Percentiles rank a stretch among this genome's conserved stretches.
Evolutionary conservation across 179 eudicot species (phyloP).

Genomic region (Gypsophila paniculata): DNA sequence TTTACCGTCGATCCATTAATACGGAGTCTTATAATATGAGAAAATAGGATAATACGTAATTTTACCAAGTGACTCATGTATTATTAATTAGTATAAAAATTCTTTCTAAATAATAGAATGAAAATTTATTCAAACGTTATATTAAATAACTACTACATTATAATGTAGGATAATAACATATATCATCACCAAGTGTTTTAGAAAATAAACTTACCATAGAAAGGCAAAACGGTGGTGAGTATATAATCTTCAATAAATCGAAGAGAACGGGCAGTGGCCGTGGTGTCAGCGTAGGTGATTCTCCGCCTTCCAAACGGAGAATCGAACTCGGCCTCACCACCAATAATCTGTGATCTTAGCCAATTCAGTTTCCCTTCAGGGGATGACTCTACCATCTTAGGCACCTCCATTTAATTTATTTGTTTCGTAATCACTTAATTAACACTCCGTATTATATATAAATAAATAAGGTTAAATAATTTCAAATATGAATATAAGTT

Average conservation of each 20-base stretch:
- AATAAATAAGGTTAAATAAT: too few relatives aligned
- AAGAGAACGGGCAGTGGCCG: constrained; percentile 60
- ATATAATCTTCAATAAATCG: constrained; percentile 57
- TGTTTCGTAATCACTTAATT: not conserved
- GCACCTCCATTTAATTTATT: constrained; percentile 19
- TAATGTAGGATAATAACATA: too few relatives aligned
- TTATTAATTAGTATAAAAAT: too few relatives aligned
- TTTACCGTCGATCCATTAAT: too few relatives aligned
- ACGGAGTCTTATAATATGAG: too few relatives aligned
- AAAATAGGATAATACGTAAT: too few relatives aligned
- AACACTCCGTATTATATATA: too few relatives aligned
- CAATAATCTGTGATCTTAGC: constrained; percentile 61
- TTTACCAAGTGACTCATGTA: too few relatives aligned
- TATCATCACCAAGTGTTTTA: not conserved
- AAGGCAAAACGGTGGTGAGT: constrained; percentile 48
- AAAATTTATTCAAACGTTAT: too few relatives aligned
- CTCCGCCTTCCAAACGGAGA: constrained; percentile 62
- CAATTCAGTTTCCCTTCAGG: constrained; percentile 46
- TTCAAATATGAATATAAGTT: too few relatives aligned
- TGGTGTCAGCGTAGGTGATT: constrained; percentile 68
- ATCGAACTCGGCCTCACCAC: constrained; percentile 36
- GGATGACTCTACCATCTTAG: constrained; percentile 6
- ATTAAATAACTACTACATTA: too few relatives aligned
- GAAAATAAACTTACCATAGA: constrained; percentile 46
- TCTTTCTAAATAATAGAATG: too few relatives aligned